Evolutionary conservation across 2,329 filamentous ascomycete species (phyloP), one percentile per base, ranked within the genome.

Genomic region (Ustilaginoidea virens): DNA sequence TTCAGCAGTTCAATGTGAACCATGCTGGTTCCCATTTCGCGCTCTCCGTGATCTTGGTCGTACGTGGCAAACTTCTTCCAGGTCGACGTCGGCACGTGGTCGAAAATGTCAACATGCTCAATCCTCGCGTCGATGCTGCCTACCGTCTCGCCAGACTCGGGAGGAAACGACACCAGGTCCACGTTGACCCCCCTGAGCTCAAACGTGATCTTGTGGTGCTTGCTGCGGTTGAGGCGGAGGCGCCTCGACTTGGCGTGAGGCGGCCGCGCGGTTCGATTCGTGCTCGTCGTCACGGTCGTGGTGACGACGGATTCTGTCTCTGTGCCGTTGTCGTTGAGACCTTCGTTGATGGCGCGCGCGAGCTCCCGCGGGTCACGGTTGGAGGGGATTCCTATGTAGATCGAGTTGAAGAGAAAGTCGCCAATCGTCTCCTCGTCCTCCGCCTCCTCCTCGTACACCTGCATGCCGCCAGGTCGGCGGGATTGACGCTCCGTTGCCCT

Each of bases 51-150:
- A 46, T 92, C 83, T 34, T 80, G 74, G 58, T 92, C 80, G 43
- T 93, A 94, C 0, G 87, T 96, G 10, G 83, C 76, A 55, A 98
- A 98, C 49, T 94, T 98, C 52, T 81, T 92, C 92, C 92, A 98
- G 0, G 87, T 94, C 4, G 90, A 98, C 0, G 83, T 87, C 2
- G 85, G 83, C 3, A 98, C 69, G 46, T 94, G 83, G 49, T 98
- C 90, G 36, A 90, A 93, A 11, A 98, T 75, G 40, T 93, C 86
- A 9, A 98, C 61, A 33, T 90, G 78, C 22, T 72, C 68, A 8
- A 98, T 63, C 7, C 83, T 74, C 19, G 96, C 60, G 49, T 94
- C 82, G 21, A 96, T 61, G 13, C 85, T 92, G 49, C 76, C 92
- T 46, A 92, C 71, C 0, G 83, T 90, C 50, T 94, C 85, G 1